These are phyloP conservation scores for Platismatia glauca DNA, from an alignment of 495 filamentous ascomycete species.

Conservation along the genomic window DNA sequence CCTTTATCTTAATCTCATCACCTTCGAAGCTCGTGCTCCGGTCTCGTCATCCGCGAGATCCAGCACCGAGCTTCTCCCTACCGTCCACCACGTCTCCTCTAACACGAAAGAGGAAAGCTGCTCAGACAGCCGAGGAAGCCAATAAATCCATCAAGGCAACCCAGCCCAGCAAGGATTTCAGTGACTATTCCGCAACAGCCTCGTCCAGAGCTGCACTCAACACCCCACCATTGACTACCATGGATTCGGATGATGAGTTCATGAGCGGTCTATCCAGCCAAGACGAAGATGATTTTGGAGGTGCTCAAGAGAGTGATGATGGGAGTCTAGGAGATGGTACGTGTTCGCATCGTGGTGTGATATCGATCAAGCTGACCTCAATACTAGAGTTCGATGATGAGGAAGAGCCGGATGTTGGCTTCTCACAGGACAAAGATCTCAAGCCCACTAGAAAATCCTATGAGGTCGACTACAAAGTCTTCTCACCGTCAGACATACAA, in stretches of 20 bases:
- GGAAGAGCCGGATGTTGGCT: constrained; percentile 62
- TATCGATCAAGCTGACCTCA: constrained; percentile 8
- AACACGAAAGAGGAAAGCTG: constrained; percentile 87
- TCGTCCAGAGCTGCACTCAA: constrained; percentile 52
- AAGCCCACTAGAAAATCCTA: constrained; percentile 63
- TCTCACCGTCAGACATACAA: constrained; percentile 69
- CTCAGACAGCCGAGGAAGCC: constrained; percentile 48
- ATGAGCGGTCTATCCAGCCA: constrained; percentile 77
- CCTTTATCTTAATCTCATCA: background rate
- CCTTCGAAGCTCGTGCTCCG: constrained; percentile 19
- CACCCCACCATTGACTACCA: constrained; percentile 40
- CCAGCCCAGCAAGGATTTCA: constrained; percentile 30
- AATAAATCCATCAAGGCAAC: constrained; percentile 39
- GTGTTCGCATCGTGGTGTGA: constrained; percentile 22
- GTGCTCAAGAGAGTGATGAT: constrained; percentile 63
- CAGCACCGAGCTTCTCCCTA: constrained; percentile 31
- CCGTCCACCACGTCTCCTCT: constrained; percentile 54
- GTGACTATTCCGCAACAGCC: constrained; percentile 38
- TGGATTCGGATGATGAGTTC: constrained; percentile 97
- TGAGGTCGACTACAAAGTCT: constrained; percentile 77
- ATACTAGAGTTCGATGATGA: constrained; percentile 63
- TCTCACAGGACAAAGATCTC: constrained; percentile 68
- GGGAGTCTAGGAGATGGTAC: constrained; percentile 71
- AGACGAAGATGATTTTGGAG: constrained; percentile 55
- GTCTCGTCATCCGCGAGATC: constrained; percentile 26